Evolutionary conservation across 148 eudicot genomes (phyloP).

Genomic region (Simmondsia chinensis): DNA sequence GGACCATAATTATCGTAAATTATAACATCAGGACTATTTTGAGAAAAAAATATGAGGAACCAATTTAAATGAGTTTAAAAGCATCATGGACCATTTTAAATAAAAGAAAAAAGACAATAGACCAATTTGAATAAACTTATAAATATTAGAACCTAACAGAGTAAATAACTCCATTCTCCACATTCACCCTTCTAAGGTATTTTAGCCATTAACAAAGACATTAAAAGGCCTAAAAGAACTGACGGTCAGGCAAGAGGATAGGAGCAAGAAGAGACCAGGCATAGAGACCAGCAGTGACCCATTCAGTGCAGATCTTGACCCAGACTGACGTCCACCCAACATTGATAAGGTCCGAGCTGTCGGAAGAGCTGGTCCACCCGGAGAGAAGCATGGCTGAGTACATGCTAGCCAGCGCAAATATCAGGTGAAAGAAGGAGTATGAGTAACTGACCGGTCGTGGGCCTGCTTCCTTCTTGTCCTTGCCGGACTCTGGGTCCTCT

Average conservation of each 20-base stretch:
- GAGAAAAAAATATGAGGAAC: too few relatives aligned
- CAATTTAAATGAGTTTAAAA: too few relatives aligned
- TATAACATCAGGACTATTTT: too few relatives aligned
- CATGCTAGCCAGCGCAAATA: conserved; percentile 98
- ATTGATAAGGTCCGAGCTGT: conserved; percentile 72
- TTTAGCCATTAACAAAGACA: conserved; percentile 2
- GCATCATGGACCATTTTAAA: too few relatives aligned
- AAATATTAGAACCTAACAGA: too few relatives aligned
- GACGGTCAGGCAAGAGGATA: conserved; percentile 71
- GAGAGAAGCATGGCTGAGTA: conserved; percentile 96
- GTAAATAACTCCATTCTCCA: too few relatives aligned
- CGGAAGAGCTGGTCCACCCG: conserved; percentile 81
- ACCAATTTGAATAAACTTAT: too few relatives aligned
- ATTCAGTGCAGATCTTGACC: conserved; percentile 84
- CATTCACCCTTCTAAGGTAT: too few relatives aligned
- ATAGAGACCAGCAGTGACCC: conserved; percentile 87
- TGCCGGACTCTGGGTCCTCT: conserved; percentile 60
- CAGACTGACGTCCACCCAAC: conserved; percentile 99
- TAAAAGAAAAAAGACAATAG: too few relatives aligned
- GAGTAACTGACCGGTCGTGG: conserved; percentile 83
- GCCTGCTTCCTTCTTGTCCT: conserved; percentile 33
- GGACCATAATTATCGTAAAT: too few relatives aligned
- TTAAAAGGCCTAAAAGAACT: conserved; percentile 32
- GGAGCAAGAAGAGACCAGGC: conserved; percentile 94
- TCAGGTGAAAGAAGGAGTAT: conserved; percentile 81